These are phyloP conservation scores for Wickerhamiella brachini DNA, from an alignment of 805 yeast genomes.

Conservation along the genomic window DNA sequence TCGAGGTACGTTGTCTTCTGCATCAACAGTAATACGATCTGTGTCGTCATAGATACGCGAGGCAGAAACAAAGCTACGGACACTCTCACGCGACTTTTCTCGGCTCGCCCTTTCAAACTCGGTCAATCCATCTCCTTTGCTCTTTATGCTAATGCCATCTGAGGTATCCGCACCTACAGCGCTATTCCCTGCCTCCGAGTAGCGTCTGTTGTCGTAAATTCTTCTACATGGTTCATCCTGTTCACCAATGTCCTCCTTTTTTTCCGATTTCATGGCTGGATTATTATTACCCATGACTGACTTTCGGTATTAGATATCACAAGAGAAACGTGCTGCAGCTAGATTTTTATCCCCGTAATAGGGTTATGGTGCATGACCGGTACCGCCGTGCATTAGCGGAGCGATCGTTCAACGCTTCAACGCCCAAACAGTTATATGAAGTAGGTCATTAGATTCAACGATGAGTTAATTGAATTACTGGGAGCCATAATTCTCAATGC, in stretches of 20 bases:
- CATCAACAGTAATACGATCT: slow-evolving; percentile 16
- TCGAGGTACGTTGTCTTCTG: slow-evolving; percentile 18
- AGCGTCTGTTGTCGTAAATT: neutral
- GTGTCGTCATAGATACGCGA: slow-evolving; percentile 5
- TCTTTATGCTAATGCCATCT: neutral
- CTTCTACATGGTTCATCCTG: neutral
- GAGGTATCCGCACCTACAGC: neutral
- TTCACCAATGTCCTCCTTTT: neutral
- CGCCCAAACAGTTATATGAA: too few species aligned
- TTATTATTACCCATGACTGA: neutral
- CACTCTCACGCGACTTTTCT: neutral
- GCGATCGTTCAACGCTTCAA: too few species aligned
- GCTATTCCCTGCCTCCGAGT: neutral
- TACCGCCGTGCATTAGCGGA: too few species aligned
- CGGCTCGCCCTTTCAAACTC: neutral
- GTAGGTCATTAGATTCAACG: too few species aligned
- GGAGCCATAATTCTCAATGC: too few species aligned
- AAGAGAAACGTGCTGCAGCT: neutral
- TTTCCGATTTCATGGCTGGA: neutral
- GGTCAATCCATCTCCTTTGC: neutral
- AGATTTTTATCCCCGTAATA: neutral
- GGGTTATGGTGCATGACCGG: neutral
- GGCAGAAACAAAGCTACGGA: neutral
- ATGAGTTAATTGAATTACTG: too few species aligned
- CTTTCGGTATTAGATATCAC: neutral